phyloP scores from a whole-genome alignment of 1,284 basidiomycete genomes.

The Ustilago xerochloae region DNA sequence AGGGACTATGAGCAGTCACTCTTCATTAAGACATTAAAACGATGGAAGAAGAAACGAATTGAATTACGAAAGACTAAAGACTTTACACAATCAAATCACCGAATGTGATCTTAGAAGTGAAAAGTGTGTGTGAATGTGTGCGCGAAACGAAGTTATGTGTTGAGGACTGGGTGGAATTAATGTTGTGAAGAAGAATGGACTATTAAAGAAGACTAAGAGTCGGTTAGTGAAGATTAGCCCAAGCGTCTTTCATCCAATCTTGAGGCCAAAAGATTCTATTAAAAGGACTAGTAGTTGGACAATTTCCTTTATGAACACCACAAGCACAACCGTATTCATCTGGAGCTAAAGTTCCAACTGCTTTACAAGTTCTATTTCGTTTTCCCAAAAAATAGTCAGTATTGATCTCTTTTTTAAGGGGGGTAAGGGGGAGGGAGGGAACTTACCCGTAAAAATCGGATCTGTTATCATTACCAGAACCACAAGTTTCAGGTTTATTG shows the following conservation, averaged over 20 bases:
- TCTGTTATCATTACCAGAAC: not conserved
- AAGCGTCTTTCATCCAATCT: conserved; percentile 14
- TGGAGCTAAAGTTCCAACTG: conserved; percentile 13
- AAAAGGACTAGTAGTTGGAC: conserved; percentile 1
- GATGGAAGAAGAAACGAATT: not conserved
- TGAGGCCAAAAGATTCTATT: conserved; percentile 34
- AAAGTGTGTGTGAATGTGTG: not conserved
- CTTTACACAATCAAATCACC: too few species aligned
- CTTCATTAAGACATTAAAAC: too few species aligned
- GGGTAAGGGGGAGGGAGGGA: too few species aligned
- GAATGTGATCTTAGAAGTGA: too few species aligned
- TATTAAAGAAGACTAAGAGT: not conserved
- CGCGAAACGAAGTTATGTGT: too few species aligned
- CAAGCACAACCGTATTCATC: conserved; percentile 41
- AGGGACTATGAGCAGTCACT: not conserved
- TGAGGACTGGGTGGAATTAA: not conserved
- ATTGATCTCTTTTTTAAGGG: too few species aligned
- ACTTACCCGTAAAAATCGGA: conserved; percentile 33
- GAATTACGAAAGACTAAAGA: not conserved
- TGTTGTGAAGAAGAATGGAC: not conserved
- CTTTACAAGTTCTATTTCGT: conserved; percentile 25
- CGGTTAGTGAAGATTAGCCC: not conserved
- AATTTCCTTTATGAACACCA: conserved; percentile 30
- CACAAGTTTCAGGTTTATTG: conserved; percentile 22
- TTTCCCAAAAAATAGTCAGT: too few species aligned